These are phyloP conservation scores for Syncephalastrum racemosum DNA, from an alignment of 371 early-diverging fungal species.

Conservation along the genomic window DNA sequence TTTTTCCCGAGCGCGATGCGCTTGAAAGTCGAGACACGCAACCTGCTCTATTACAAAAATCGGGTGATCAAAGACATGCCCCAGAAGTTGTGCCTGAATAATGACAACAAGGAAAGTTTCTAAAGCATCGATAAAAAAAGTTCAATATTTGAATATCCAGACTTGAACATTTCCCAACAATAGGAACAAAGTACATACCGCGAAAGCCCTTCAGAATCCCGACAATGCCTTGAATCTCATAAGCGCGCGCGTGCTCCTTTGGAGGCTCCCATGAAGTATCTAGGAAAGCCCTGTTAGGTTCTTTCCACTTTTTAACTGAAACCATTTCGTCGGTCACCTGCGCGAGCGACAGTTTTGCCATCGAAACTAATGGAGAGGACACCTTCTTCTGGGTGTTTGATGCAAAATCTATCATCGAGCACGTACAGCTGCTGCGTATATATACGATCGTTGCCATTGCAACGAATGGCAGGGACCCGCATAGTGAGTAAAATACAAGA, in stretches of 20 bases:
- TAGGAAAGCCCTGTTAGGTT: neutral
- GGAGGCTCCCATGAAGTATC: constrained; percentile 7
- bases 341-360: neutral
- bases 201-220: constrained; percentile 39
- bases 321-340: neutral
- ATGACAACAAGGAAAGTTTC: constrained; percentile 48
- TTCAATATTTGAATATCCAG: neutral
- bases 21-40: constrained; percentile 42
- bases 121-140: constrained; percentile 3
- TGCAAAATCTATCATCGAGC: neutral
- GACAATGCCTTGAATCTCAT: constrained; percentile 38
- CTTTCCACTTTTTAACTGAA: neutral
- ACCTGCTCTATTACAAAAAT: constrained; percentile 49
- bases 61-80: constrained; percentile 44
- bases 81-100: constrained; percentile 41
- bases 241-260: constrained; percentile 14
- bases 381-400: neutral
- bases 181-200: constrained; percentile 21
- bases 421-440: neutral
- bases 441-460: too few relatives aligned
- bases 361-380: constrained; percentile 4
- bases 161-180: neutral
- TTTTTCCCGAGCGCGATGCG: constrained; percentile 24
- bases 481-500: too few relatives aligned
- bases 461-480: too few relatives aligned